Evolutionary conservation across 352 stramenopile species (phyloP), one percentile per base, ranked within the genome.

Genomic region (Thalassiosira mediterranea): DNA sequence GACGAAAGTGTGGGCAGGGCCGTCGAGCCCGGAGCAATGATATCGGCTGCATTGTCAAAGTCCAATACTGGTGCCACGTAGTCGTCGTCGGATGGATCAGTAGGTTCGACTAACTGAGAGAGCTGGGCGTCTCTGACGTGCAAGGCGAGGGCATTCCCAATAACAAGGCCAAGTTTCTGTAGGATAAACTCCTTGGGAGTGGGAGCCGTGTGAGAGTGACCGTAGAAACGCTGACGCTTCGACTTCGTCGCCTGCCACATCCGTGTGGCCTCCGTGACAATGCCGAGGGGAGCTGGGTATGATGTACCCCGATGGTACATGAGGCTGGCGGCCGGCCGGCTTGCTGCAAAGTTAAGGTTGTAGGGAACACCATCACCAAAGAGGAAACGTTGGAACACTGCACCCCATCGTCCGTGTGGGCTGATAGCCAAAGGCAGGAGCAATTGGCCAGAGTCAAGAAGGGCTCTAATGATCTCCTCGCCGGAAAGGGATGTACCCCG

Each of bases 121-220:
- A 21, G 52, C 25, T 60, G 15, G 8, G 25, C 29, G n/a, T 60
- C 52, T 3, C 52, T 2, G 21, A 60, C 42, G 61, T 71, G 61
- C 1, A 71, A 13, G 15, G 47, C 49, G 13, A 62, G 8, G 1
- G 61, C 61, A 11, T 60, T 62, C 8, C 47, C 32, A 21, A 60
- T 51, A 8, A n/a, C 21, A 1, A 72, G 26, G 1, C 51, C 62
- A 21, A 72, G 51, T 42, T 63, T 2, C 38, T 72, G 62, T 29
- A 72, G 34, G 3, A 40, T 29, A 44, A 17, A 46, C 2, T 31
- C 15, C 5, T 31, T 15, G n/a, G 62, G 62, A 8, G 62, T 63
- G 15, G 31, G 62, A 10, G 21, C 32, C 15, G 62, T 63, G 32
- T 72, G 40, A 13, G 62, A 72, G 38, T 63, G n/a, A 1, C 62